Conservation (phyloP, 2,329 filamentous ascomycete species). For the Fusarium albosuccineum region DNA sequence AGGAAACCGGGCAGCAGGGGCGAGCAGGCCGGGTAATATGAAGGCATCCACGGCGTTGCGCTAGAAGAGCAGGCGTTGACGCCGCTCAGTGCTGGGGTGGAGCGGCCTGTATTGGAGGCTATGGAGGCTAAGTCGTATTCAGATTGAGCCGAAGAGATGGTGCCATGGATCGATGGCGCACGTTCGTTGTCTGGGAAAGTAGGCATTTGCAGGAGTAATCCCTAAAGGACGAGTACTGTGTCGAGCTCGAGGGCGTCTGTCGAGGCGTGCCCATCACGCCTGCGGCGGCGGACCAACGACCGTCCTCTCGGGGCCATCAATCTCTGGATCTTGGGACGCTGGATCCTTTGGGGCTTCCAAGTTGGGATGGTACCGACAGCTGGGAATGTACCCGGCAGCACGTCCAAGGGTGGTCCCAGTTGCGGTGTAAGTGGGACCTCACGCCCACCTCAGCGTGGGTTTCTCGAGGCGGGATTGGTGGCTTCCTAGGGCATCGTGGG, state of each 20-base stretch:
- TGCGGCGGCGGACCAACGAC: slow-evolving; percentile 23
- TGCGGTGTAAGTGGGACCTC: slow-evolving; percentile 35
- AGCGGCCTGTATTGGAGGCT: slow-evolving; percentile 29
- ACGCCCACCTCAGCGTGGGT: slow-evolving; percentile 9
- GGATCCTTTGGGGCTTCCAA: slow-evolving; percentile 18
- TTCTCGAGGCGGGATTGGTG: slow-evolving; percentile 20
- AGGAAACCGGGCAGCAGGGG: slow-evolving; percentile 32
- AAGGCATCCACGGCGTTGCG: slow-evolving; percentile 48
- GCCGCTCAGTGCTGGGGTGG: slow-evolving; percentile 45
- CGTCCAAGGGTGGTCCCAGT: slow-evolving; percentile 39
- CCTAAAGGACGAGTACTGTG: neutral
- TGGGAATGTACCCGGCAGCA: slow-evolving; percentile 40
- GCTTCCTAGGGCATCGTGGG: slow-evolving; percentile 4
- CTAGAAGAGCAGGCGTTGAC: slow-evolving; percentile 46
- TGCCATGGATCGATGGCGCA: slow-evolving; percentile 12
- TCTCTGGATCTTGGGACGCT: slow-evolving; percentile 17
- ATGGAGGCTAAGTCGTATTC: slow-evolving; percentile 32
- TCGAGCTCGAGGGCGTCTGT: slow-evolving; percentile 3
- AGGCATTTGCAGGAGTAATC: neutral
- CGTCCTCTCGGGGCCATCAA: slow-evolving; percentile 35
- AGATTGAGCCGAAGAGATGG: slow-evolving; percentile 33
- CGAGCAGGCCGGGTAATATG: slow-evolving; percentile 45
- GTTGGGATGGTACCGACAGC: slow-evolving; percentile 44
- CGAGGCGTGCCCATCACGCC: slow-evolving; percentile 11
- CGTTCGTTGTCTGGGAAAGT: neutral